Evolutionary conservation across 1,284 basidiomycete species (phyloP).

Genomic region (Rhodotorula sp.): DNA sequence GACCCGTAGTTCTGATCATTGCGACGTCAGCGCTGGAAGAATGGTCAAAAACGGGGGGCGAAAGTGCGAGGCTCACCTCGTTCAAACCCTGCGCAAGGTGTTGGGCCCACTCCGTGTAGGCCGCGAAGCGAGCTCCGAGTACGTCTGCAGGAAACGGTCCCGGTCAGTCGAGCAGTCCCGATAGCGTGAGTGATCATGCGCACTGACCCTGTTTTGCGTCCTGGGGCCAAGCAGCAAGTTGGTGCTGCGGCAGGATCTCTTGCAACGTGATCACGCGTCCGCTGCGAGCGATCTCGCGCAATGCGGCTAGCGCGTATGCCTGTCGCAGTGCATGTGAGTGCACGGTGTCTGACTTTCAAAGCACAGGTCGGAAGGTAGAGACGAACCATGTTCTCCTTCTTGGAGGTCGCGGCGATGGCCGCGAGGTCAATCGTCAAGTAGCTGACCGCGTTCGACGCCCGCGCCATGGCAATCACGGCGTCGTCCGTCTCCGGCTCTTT

Average conservation of each 20-base stretch:
- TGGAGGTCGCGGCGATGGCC: slow-evolving; percentile 12
- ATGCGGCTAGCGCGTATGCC: slow-evolving; percentile 12
- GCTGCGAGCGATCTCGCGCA: slow-evolving; percentile 25
- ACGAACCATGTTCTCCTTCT: no score
- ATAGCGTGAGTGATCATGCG: background rate
- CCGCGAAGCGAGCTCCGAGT: slow-evolving; percentile 25
- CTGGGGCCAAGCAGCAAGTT: slow-evolving; percentile 26
- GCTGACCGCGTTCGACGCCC: slow-evolving; percentile 26
- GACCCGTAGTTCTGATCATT: background rate
- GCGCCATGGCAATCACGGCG: slow-evolving; percentile 11
- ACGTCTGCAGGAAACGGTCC: background rate
- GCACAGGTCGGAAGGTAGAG: background rate
- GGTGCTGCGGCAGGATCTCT: slow-evolving; percentile 30
- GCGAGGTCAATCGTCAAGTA: slow-evolving; percentile 30
- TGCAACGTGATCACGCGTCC: slow-evolving; percentile 21
- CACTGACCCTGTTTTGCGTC: background rate
- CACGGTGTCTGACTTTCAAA: no score
- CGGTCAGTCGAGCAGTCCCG: background rate
- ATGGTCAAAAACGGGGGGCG: no score
- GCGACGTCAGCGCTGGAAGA: background rate
- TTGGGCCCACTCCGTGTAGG: slow-evolving; percentile 22
- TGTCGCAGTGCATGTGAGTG: no score
- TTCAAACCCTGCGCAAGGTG: slow-evolving; percentile 31
- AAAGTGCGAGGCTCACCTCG: slow-evolving; percentile 16
- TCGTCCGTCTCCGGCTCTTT: slow-evolving; percentile 6